Percentiles rank a stretch among this genome's conserved stretches.
Conservation (phyloP, 1,139 yeast species). For the Taiozyma onychis region DNA sequence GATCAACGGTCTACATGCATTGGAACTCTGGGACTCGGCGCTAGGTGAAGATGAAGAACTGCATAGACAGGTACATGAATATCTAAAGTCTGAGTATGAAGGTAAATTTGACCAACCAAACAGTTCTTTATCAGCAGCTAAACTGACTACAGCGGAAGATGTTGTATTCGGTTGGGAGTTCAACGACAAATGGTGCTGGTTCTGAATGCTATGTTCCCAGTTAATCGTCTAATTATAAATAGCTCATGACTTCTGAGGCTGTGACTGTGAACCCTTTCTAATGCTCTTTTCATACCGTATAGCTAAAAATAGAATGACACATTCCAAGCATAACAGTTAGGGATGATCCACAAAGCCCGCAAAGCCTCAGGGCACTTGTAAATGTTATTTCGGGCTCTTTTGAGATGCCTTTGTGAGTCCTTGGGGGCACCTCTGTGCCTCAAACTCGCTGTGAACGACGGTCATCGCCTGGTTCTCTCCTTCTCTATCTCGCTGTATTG, state of each 20-base stretch:
- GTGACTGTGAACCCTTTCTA: neutral
- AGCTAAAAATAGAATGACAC: neutral
- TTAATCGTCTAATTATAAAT: neutral
- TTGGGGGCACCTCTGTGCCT: too few species aligned
- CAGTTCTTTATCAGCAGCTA: constrained; percentile 18
- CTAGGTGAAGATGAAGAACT: constrained; percentile 6
- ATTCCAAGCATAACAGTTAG: neutral
- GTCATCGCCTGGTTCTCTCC: neutral
- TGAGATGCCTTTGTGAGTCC: too few species aligned
- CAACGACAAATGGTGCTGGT: constrained; percentile 26
- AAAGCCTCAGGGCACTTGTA: neutral
- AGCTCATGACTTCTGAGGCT: neutral
- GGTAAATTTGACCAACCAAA: constrained; percentile 10
- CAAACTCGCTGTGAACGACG: neutral
- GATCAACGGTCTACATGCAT: constrained; percentile 1
- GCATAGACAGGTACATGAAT: constrained; percentile 5
- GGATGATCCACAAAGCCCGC: neutral
- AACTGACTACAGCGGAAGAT: constrained; percentile 9
- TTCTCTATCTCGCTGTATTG: neutral
- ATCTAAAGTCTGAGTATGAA: constrained; percentile 6
- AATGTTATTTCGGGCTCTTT: too few species aligned
- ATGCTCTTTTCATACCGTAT: neutral
- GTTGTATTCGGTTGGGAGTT: constrained; percentile 15
- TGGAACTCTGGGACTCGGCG: constrained; percentile 19
- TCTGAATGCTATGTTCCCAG: constrained; percentile 4